These are phyloP conservation scores for Hapsidospora chrysogenum DNA, from an alignment of 495 filamentous ascomycete species.

Conservation along the genomic window DNA sequence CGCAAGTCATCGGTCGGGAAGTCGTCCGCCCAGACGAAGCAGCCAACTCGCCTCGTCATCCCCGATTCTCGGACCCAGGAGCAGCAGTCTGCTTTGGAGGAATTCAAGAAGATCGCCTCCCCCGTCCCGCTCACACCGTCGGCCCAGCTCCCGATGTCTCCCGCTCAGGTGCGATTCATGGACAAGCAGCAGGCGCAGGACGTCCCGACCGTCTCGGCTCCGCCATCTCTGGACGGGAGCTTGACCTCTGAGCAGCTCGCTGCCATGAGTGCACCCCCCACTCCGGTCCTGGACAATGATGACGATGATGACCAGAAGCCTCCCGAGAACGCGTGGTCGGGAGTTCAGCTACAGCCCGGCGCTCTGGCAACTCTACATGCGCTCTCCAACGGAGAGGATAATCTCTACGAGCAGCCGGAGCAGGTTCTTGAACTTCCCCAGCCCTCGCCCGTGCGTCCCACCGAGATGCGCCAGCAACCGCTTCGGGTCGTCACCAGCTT, in stretches of 20 bases:
- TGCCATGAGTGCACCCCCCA: slow-evolving; percentile 59
- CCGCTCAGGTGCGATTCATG: slow-evolving; percentile 51
- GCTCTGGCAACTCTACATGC: slow-evolving; percentile 65
- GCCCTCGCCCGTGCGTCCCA: slow-evolving; percentile 10
- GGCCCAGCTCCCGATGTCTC: slow-evolving; percentile 60
- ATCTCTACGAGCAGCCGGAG: slow-evolving; percentile 29
- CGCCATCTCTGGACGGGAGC: slow-evolving; percentile 81
- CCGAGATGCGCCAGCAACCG: slow-evolving; percentile 20
- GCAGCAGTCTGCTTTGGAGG: slow-evolving; percentile 17
- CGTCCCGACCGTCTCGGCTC: slow-evolving; percentile 57
- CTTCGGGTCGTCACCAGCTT: slow-evolving; percentile 20
- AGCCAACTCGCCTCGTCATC: slow-evolving; percentile 56
- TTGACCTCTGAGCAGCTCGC: slow-evolving; percentile 73
- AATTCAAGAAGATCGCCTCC: slow-evolving; percentile 45
- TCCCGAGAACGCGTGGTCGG: slow-evolving; percentile 32
- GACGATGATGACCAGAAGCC: slow-evolving; percentile 2
- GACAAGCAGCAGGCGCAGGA: slow-evolving; percentile 30
- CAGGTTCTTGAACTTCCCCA: slow-evolving; percentile 32
- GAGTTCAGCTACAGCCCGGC: slow-evolving; percentile 57
- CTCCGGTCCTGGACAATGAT: slow-evolving; percentile 48
- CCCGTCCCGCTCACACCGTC: slow-evolving; percentile 62
- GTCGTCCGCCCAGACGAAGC: slow-evolving; percentile 13
- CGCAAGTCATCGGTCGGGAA: slow-evolving; percentile 13
- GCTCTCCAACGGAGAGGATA: slow-evolving; percentile 36
- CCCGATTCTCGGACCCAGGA: slow-evolving; percentile 27